Conservation (phyloP, 2,329 filamentous ascomycete species). For the Dactylellina leptospora region DNA sequence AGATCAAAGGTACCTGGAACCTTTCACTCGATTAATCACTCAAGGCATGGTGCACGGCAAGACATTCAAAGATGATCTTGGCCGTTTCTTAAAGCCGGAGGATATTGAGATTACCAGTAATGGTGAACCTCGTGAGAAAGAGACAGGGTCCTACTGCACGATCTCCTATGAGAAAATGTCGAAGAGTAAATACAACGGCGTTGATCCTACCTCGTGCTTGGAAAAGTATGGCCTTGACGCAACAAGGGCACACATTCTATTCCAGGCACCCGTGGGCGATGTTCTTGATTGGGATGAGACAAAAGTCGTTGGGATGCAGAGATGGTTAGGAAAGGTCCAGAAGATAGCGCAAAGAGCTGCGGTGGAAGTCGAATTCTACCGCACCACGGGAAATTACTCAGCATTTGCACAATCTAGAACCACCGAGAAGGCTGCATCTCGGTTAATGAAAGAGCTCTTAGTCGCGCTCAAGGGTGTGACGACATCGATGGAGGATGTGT, state of each 20-base stretch:
- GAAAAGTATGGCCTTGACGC: conserved; percentile 81
- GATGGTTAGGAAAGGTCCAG: conserved; percentile 78
- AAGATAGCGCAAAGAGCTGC: conserved; percentile 39
- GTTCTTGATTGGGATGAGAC: conserved; percentile 86
- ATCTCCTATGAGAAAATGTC: conserved; percentile 84
- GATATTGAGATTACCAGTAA: conserved; percentile 71
- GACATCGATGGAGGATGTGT: conserved; percentile 73
- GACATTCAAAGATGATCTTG: conserved; percentile 77
- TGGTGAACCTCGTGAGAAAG: conserved; percentile 68
- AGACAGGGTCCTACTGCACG: conserved; percentile 67
- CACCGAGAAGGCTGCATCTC: neutral
- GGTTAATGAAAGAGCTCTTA: conserved; percentile 17
- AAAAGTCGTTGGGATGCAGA: conserved; percentile 80
- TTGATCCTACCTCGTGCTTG: conserved; percentile 79
- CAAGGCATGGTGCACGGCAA: conserved; percentile 94
- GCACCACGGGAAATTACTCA: conserved; percentile 16
- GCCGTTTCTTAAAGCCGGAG: conserved; percentile 77
- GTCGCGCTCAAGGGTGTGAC: conserved; percentile 68
- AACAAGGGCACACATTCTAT: conserved; percentile 84
- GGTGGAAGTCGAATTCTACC: conserved; percentile 29
- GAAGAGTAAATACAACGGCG: conserved; percentile 91
- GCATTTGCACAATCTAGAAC: neutral
- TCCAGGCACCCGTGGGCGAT: conserved; percentile 84
- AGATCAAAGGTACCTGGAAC: conserved; percentile 67
- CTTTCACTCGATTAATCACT: conserved; percentile 81